These are phyloP conservation scores for Berkeleyomyces rouxiae DNA, from an alignment of 2,329 filamentous ascomycete genomes.

Conservation along the genomic window DNA sequence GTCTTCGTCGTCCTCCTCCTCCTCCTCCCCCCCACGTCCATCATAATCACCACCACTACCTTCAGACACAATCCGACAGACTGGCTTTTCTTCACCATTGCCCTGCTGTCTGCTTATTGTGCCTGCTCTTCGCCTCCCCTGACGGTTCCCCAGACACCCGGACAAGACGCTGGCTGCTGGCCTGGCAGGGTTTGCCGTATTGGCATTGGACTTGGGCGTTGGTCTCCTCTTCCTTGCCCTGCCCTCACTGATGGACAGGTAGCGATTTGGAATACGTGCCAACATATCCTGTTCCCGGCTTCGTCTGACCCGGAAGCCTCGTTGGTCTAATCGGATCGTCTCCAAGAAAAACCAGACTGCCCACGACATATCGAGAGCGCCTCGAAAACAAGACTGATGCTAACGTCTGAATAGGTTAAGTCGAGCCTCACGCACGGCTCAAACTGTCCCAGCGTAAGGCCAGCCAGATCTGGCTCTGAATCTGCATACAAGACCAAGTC, in stretches of 20 bases:
- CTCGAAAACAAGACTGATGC: not conserved
- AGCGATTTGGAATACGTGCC: too few relatives aligned
- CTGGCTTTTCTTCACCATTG: too few relatives aligned
- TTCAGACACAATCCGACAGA: too few relatives aligned
- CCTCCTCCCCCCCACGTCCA: not conserved
- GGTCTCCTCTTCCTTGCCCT: too few relatives aligned
- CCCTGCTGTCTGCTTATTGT: not conserved
- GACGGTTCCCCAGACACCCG: conserved; percentile 1
- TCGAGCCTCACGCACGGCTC: not conserved
- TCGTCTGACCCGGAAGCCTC: too few relatives aligned
- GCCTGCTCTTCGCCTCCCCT: not conserved
- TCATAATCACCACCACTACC: not conserved
- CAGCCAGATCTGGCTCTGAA: not conserved
- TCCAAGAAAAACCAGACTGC: too few relatives aligned
- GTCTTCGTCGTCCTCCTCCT: too few relatives aligned
- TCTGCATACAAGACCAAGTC: not conserved
- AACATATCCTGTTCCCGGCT: too few relatives aligned
- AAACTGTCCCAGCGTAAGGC: not conserved
- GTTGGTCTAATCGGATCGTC: too few relatives aligned
- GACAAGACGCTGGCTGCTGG: not conserved
- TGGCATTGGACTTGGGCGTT: too few relatives aligned
- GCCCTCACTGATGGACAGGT: too few relatives aligned
- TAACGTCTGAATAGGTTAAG: not conserved
- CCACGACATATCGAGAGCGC: too few relatives aligned
- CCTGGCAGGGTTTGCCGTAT: not conserved